Conservation (phyloP, 2,329 filamentous ascomycete species). For the Nothophaeocryptopus gaeumannii region DNA sequence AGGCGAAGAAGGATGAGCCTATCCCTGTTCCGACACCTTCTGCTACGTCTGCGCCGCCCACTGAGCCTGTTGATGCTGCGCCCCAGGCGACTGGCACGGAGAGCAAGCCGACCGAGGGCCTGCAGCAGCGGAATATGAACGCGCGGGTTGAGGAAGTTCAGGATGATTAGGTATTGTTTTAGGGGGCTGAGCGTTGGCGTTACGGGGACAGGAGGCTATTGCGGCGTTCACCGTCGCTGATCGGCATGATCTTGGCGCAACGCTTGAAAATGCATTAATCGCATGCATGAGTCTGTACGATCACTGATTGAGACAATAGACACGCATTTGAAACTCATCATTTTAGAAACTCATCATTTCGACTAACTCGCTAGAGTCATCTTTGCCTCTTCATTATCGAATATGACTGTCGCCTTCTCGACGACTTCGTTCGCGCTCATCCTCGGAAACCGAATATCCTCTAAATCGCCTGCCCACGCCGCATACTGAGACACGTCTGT, state of each 20-base stretch:
- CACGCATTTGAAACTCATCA: too few species aligned
- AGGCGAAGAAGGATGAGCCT: conserved; percentile 11
- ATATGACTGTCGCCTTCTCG: conserved; percentile 15
- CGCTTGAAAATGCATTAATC: too few species aligned
- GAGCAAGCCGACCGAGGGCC: conserved; percentile 13
- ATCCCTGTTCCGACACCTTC: conserved; percentile 1
- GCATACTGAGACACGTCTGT: conserved; percentile 14
- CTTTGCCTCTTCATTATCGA: conserved; percentile 8
- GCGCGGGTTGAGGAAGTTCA: conserved; percentile 34
- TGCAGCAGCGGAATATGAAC: conserved; percentile 27
- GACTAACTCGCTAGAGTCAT: too few species aligned
- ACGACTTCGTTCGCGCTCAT: conserved; percentile 20
- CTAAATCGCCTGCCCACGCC: conserved; percentile 20
- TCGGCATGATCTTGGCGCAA: too few species aligned
- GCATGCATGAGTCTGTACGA: too few species aligned
- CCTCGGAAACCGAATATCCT: conserved; percentile 22
- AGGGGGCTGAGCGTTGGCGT: conserved; percentile 20
- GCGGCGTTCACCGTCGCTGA: not conserved
- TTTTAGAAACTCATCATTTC: too few species aligned
- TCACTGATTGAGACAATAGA: too few species aligned
- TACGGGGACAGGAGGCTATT: not conserved
- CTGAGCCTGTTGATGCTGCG: conserved; percentile 8
- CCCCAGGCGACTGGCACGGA: conserved; percentile 27
- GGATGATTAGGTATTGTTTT: conserved; percentile 18
- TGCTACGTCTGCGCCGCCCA: conserved; percentile 9